Base-by-base conservation (phyloP, 1,284 basidiomycete genomes). In the Sporisorium graminicola region DNA sequence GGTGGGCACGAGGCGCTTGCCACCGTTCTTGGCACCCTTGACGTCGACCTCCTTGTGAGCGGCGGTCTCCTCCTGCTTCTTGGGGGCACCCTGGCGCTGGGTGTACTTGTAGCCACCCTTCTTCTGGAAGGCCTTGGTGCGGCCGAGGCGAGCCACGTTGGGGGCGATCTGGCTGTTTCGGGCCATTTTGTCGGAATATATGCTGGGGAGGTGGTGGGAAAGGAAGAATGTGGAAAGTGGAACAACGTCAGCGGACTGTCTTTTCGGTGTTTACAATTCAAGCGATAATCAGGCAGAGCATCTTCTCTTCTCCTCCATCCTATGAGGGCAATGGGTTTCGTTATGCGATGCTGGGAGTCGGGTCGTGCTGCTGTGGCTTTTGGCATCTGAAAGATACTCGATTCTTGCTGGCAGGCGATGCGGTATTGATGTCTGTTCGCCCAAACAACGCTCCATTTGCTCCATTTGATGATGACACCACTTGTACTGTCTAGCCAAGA, bases 1-100 rank as follows among this genome's bases (percentile, higher is more conserved):
- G 78, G 91, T 91, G 83, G 95, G 92, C 85, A 95, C 90, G 71
- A 92, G 88, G 87, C 96, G 94, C 86, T 92, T 93, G 85, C 90
- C 89, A 80, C 94, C 93, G 88, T 98, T 98, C 89, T 94, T 95
- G 85, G 91, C 92, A 80, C 95, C 95, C 77, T 92, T 92, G 80
- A 98, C 89, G 78, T 89, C 87, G 86, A 94, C 93, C 90, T 96
- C 94, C 86, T 91, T 91, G 86, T 89, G 78, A 44, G 87, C 83
- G 37, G 87, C 82, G 42, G 85, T 87, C 69, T 87, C 88, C 65
- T 91, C 88, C 58, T 87, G 84, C 77, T 90, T 88, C 76, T 90
- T 86, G 79, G 89, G 89, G 77, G 90, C 89, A 68, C 91, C 88
- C 77, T 81, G 73, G 81, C 90, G 89, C 50, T 91, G 88, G 85